Percentiles rank a stretch among this genome's conserved stretches.
Conservation (phyloP, 306 rosid species). For the Quercus mongolica region DNA sequence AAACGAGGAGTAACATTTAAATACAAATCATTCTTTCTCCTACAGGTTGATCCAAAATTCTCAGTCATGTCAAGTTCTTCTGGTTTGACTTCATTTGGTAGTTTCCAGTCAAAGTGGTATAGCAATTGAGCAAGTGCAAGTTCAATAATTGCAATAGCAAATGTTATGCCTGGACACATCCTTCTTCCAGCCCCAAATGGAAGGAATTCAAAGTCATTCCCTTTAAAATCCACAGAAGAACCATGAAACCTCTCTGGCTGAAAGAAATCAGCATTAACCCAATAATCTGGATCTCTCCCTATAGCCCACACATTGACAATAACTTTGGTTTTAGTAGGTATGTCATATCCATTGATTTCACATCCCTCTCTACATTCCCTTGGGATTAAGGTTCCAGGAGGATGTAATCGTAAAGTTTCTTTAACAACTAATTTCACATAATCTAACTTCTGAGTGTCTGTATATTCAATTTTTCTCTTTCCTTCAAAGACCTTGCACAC, state of each 20-base stretch:
- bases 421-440: conserved; percentile 20
- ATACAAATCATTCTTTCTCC: conserved; percentile 4
- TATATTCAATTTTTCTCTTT: background rate
- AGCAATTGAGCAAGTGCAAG: conserved; percentile 10
- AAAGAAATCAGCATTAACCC: conserved; percentile 29
- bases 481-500: conserved; percentile 24
- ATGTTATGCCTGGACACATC: conserved; percentile 27
- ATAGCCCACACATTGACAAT: background rate
- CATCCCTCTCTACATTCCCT: conserved; percentile 18
- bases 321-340: background rate
- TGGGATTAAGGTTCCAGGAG: conserved; percentile 20
- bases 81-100: conserved; percentile 20
- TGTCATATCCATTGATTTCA: conserved; percentile 1
- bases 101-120: conserved; percentile 26
- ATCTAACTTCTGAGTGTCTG: background rate
- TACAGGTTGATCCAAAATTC: background rate
- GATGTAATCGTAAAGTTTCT: conserved; percentile 33
- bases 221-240: conserved; percentile 15
- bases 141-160: conserved; percentile 23
- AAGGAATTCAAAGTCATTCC: conserved; percentile 19
- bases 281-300: conserved; percentile 3
- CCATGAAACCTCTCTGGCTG: conserved; percentile 27
- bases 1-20: conserved; percentile 5
- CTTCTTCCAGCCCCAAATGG: conserved; percentile 36
- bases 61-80: conserved; percentile 33